Evolutionary conservation across 495 filamentous ascomycete species (phyloP).

Genomic region (Haplographium delicatum): DNA sequence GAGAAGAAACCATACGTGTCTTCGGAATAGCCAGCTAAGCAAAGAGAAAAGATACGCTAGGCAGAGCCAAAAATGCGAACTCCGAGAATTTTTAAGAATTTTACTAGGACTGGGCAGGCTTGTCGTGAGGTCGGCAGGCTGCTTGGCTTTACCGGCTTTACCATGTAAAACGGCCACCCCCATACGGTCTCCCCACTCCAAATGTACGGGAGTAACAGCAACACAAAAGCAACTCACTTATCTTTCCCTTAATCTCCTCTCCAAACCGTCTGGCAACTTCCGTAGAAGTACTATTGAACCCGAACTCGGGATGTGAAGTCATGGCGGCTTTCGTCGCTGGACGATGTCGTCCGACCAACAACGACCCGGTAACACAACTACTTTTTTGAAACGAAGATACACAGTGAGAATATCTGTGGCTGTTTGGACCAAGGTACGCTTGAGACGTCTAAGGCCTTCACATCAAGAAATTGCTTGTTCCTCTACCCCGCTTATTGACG

Average conservation of each 20-base stretch:
- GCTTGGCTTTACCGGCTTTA: too few species aligned
- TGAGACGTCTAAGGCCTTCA: background rate
- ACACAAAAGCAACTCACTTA: slow-evolving; percentile 23
- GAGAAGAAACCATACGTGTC: too few species aligned
- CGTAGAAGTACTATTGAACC: slow-evolving; percentile 31
- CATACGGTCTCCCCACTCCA: too few species aligned
- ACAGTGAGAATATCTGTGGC: background rate
- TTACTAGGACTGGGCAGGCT: too few species aligned
- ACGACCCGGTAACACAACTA: background rate
- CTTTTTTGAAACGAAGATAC: background rate
- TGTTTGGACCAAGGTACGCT: background rate
- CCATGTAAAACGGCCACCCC: too few species aligned
- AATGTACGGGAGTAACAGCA: too few species aligned
- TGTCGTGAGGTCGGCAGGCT: too few species aligned
- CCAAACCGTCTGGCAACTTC: slow-evolving; percentile 39
- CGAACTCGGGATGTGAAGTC: slow-evolving; percentile 5
- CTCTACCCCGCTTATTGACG: slow-evolving; percentile 3
- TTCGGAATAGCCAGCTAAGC: too few species aligned
- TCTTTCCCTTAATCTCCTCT: slow-evolving; percentile 32
- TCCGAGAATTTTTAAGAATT: too few species aligned
- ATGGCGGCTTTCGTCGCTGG: background rate
- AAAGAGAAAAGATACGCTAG: too few species aligned
- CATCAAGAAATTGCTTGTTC: background rate
- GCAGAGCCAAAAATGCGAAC: too few species aligned
- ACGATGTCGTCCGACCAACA: background rate